These are phyloP conservation scores for Annulohypoxylon maeteangense DNA, from an alignment of 495 filamentous ascomycete species.

Conservation along the genomic window DNA sequence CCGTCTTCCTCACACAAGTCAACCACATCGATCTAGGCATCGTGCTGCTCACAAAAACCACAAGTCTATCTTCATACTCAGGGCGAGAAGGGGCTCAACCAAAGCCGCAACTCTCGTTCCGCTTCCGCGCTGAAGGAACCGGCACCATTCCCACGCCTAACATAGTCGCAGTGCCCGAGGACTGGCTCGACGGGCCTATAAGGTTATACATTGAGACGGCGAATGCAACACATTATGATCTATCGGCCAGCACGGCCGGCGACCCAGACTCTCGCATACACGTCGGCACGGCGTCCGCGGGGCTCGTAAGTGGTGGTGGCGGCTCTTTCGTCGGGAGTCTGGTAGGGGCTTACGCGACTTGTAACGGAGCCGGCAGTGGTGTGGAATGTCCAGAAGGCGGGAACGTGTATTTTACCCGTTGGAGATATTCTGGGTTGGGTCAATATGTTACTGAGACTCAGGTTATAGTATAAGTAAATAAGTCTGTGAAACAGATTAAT, in stretches of 20 bases:
- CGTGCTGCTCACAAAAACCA: conserved; percentile 41
- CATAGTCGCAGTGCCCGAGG: conserved; percentile 20
- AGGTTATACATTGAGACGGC: conserved; percentile 48
- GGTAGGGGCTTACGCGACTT: conserved; percentile 58
- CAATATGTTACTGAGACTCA: conserved; percentile 46
- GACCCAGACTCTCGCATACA: conserved; percentile 18
- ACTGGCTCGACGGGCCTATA: conserved; percentile 44
- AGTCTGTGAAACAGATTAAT: neutral
- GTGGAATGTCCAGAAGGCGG: conserved; percentile 41
- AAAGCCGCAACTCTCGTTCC: conserved; percentile 38
- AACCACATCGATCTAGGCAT: conserved; percentile 60
- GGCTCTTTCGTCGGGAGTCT: conserved; percentile 53
- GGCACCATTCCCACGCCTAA: conserved; percentile 11
- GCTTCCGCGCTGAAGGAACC: conserved; percentile 46
- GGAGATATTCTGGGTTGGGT: conserved; percentile 51
- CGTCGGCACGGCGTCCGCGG: conserved; percentile 48
- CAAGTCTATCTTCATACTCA: neutral
- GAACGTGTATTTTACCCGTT: conserved; percentile 51
- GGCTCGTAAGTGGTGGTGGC: conserved; percentile 49
- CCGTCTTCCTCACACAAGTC: conserved; percentile 58
- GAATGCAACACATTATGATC: conserved; percentile 53
- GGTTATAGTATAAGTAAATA: conserved; percentile 20
- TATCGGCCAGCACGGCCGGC: conserved; percentile 46
- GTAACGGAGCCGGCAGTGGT: conserved; percentile 52
- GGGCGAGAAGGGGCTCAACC: neutral